Evolutionary conservation across 805 yeast species (phyloP).

Genomic region (Torulaspora franciscae): DNA sequence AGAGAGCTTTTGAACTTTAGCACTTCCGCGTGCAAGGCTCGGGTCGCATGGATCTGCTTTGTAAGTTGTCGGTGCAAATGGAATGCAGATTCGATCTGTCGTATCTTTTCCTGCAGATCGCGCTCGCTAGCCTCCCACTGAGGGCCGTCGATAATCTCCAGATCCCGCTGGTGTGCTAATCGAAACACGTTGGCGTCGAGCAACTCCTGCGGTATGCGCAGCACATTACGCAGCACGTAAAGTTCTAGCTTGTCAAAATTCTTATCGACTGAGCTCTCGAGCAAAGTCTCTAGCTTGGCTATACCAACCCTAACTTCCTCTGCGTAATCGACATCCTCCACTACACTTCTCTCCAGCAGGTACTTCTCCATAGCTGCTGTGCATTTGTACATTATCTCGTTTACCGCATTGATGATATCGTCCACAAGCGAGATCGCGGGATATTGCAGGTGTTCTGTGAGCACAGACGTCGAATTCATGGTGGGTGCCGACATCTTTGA

Average conservation of each 20-base stretch:
- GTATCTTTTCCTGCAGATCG: constrained; percentile 20
- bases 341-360: constrained; percentile 34
- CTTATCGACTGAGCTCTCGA: constrained; percentile 71
- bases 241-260: constrained; percentile 84
- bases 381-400: constrained; percentile 76
- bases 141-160: constrained; percentile 30
- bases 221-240: constrained; percentile 71
- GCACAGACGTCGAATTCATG: constrained; percentile 43
- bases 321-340: constrained; percentile 27
- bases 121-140: constrained; percentile 10
- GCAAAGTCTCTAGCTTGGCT: constrained; percentile 67
- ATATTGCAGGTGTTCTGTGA: constrained; percentile 83
- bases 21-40: constrained; percentile 23
- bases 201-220: constrained; percentile 62
- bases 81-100: constrained; percentile 22
- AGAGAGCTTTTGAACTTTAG: constrained; percentile 19
- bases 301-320: constrained; percentile 71
- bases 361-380: constrained; percentile 72
- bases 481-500: constrained; percentile 36
- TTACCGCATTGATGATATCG: constrained; percentile 82
- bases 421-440: constrained; percentile 81
- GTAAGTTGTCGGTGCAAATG: constrained; percentile 16
- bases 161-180: constrained; percentile 60
- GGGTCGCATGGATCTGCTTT: constrained; percentile 18
- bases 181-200: constrained; percentile 62